These are phyloP conservation scores for Pseudogymnoascus sp. DNA, from an alignment of 2,329 filamentous ascomycete genomes.

Conservation along the genomic window DNA sequence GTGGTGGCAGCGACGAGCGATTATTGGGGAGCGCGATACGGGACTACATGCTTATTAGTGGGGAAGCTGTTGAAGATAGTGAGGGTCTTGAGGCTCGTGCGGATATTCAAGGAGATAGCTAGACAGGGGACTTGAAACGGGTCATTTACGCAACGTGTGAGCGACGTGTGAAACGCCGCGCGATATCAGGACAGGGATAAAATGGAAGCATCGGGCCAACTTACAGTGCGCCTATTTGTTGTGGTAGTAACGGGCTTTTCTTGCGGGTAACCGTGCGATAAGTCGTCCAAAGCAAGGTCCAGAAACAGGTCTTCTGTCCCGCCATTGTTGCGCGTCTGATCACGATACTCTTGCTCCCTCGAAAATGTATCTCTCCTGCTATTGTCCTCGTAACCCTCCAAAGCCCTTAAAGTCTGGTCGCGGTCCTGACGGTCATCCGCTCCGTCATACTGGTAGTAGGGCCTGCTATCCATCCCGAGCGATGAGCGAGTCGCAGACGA, in stretches of 20 bases:
- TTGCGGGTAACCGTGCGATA: slow-evolving; percentile 6
- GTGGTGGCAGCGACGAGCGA: slow-evolving; percentile 10
- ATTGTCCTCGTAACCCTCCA: slow-evolving; percentile 11
- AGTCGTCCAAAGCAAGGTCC: slow-evolving; percentile 23
- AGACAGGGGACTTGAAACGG: slow-evolving; percentile 6
- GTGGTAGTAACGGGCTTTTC: neutral
- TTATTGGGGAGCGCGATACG: slow-evolving; percentile 11
- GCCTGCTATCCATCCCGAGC: slow-evolving; percentile 6
- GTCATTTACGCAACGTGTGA: neutral
- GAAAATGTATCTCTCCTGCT: neutral
- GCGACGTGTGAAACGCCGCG: slow-evolving; percentile 1
- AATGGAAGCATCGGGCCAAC: slow-evolving; percentile 10
- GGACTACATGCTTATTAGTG: slow-evolving; percentile 10
- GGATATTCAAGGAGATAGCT: slow-evolving; percentile 8
- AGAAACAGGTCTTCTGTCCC: slow-evolving; percentile 24
- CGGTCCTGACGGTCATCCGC: slow-evolving; percentile 13
- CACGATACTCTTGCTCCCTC: slow-evolving; percentile 5
- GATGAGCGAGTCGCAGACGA: slow-evolving; percentile 9
- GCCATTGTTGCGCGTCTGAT: slow-evolving; percentile 1
- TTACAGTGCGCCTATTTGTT: slow-evolving; percentile 16
- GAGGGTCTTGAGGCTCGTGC: slow-evolving; percentile 9
- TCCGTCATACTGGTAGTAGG: slow-evolving; percentile 2
- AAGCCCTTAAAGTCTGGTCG: slow-evolving; percentile 16
- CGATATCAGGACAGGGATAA: neutral
- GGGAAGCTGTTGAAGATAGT: neutral